Base-by-base conservation (phyloP, 176 grass and related monocot genomes). In the Cymbopogon citratus region DNA sequence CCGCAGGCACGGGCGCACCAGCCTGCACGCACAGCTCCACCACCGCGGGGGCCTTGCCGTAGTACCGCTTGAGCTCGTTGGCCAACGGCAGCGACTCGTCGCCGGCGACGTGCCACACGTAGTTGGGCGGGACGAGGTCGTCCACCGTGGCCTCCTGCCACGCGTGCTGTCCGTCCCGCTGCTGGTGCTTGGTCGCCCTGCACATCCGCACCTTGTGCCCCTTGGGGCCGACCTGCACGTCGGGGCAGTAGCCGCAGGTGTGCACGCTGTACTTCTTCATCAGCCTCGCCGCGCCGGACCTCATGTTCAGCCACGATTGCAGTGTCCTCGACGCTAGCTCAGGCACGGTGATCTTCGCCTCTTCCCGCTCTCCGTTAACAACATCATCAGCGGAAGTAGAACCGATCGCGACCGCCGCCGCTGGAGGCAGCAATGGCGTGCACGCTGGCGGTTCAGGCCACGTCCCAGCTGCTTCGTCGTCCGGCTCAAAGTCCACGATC, bases 131-230 rank as follows among this genome's bases (percentile, higher is more conserved):
- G 46, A 96, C 63, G 0, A 96, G 80, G 85, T 96, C 93, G 9
- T 93, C 88, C 34, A 96, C 79, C 0, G 67, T 93, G 54, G 90
- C 90, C 71, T 96, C 90, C 68, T 91, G 86, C 93, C 93, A 89
- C 31, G 83, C 90, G 48, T 96, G 88, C 62, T 91, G 87, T 2
- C 87, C 90, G 35, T 86, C 90, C 10, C 90, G 79, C 74, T 84
- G 78, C 62, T 93, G 90, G 77, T 96, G 93, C 79, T 93, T 93
- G 34, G 68, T 82, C 35, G 77, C 93, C 82, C 78, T 89, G 87
- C 93, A 92, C 85, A 88, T 90, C 79, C 93, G 76, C 61, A 88
- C 89, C 75, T 90, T 92, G 76, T 95, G 93, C 59, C 93, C 88
- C 63, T 87, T 96, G 35, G 90, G 93, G 5, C 90, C 93, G 31